Conservation (phyloP, 345 rosid genomes). For the Acer negundo region DNA sequence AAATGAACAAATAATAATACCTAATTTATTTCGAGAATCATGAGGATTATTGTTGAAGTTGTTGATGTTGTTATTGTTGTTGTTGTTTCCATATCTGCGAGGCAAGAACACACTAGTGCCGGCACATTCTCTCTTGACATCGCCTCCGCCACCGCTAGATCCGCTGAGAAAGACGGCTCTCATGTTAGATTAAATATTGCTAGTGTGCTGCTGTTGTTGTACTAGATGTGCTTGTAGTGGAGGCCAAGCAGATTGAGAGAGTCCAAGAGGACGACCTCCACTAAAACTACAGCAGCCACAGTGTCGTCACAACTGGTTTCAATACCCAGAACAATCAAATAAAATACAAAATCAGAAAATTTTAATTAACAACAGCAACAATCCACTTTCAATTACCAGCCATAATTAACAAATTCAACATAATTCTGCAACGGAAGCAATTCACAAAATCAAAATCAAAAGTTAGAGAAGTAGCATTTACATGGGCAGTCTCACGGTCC, state of each 20-base stretch:
- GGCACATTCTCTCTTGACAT: constrained; percentile 38
- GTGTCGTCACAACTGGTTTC: no score
- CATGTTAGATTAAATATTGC: constrained; percentile 5
- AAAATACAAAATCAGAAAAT: no score
- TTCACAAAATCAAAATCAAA: no score
- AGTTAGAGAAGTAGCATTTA: no score
- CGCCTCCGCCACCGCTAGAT: constrained; percentile 10
- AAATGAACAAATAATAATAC: constrained; percentile 25
- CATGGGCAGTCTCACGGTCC: no score
- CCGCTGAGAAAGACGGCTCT: constrained; percentile 37
- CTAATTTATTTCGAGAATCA: constrained; percentile 60
- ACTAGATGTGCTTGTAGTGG: constrained; percentile 29
- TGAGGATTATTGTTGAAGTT: constrained; percentile 19
- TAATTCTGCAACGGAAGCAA: no score
- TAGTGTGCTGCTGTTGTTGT: constrained; percentile 7
- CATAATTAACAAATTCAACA: no score
- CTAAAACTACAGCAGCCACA: no score
- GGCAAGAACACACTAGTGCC: constrained; percentile 97
- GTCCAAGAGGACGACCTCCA: constrained; percentile 17
- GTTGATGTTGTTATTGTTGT: not conserved
- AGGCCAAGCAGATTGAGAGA: constrained; percentile 45
- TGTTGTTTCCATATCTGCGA: constrained; percentile 35
- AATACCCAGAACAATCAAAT: no score
- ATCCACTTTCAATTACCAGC: no score
- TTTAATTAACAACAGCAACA: no score